Evolutionary conservation across 352 stramenopile species (phyloP).

Genomic region (Phytophthora tubulina): DNA sequence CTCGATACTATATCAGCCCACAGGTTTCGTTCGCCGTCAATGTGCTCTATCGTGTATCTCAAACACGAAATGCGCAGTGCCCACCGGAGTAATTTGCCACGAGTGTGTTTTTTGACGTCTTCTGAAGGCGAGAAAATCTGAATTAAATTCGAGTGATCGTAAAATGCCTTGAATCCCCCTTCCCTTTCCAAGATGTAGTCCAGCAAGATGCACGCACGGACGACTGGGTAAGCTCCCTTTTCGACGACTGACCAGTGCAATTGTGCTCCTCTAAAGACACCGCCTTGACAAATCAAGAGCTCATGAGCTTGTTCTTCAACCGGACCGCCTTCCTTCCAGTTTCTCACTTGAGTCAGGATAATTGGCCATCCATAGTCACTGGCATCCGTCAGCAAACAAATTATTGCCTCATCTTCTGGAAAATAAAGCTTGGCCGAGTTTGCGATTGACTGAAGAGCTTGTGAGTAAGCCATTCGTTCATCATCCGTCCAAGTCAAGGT

Average conservation of each 20-base stretch:
- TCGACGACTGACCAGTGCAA: slow-evolving; percentile 28
- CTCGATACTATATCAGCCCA: not conserved
- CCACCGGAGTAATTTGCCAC: slow-evolving; percentile 1
- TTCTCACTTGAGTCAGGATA: slow-evolving; percentile 21
- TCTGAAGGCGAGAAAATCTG: not conserved
- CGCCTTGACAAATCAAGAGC: slow-evolving; percentile 19
- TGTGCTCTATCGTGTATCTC: not conserved
- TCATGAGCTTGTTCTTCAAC: slow-evolving; percentile 20
- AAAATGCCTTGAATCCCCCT: slow-evolving; percentile 2
- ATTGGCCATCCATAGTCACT: slow-evolving; percentile 10
- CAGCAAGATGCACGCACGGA: slow-evolving; percentile 9
- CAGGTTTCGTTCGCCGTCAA: not conserved
- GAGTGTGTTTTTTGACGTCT: not conserved
- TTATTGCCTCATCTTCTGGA: slow-evolving; percentile 1
- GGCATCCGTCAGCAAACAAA: slow-evolving; percentile 22
- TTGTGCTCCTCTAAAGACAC: slow-evolving; percentile 19
- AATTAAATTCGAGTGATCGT: slow-evolving; percentile 4
- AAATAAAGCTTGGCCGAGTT: slow-evolving; percentile 5
- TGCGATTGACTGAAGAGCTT: slow-evolving; percentile 5
- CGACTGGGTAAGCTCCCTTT: slow-evolving; percentile 10
- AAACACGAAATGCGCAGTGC: slow-evolving; percentile 1
- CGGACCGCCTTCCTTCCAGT: not conserved
- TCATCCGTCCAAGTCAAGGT: not conserved
- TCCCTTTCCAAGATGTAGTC: not conserved
- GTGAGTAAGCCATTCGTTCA: not conserved